phyloP scores from a whole-genome alignment of 2,329 filamentous ascomycete species.

The Drechslerella dactyloides region DNA sequence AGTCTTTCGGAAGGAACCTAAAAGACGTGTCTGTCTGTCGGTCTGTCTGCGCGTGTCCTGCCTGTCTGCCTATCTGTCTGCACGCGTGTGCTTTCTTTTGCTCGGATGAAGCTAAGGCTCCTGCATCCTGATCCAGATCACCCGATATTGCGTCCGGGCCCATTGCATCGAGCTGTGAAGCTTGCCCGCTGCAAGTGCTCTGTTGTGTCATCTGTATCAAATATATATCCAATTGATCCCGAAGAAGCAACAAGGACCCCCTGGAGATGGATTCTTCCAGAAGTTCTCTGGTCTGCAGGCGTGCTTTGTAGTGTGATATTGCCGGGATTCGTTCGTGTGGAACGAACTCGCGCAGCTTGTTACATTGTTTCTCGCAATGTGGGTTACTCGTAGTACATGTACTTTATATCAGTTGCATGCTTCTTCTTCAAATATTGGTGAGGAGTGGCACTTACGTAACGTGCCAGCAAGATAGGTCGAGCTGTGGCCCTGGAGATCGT shows the following conservation, averaged over 20 bases:
- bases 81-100: neutral
- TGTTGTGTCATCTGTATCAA: no score
- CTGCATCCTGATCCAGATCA: neutral
- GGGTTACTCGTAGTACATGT: no score
- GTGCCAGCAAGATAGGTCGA: no score
- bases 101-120: neutral
- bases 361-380: neutral
- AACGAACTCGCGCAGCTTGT: neutral
- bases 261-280: slow-evolving; percentile 6
- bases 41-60: no score
- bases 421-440: no score
- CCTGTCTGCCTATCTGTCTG: no score
- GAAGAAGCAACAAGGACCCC: neutral
- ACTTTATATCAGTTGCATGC: no score
- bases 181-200: neutral
- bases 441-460: no score
- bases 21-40: neutral
- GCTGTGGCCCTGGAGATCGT: no score
- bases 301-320: neutral
- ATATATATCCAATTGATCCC: no score
- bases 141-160: neutral
- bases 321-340: no score
- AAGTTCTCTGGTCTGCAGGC: neutral
- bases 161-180: neutral
- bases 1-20: neutral